Percentiles rank a stretch among this genome's conserved stretches.
Conservation (phyloP, 148 eudicot genomes). For the Camellia granthamiana region DNA sequence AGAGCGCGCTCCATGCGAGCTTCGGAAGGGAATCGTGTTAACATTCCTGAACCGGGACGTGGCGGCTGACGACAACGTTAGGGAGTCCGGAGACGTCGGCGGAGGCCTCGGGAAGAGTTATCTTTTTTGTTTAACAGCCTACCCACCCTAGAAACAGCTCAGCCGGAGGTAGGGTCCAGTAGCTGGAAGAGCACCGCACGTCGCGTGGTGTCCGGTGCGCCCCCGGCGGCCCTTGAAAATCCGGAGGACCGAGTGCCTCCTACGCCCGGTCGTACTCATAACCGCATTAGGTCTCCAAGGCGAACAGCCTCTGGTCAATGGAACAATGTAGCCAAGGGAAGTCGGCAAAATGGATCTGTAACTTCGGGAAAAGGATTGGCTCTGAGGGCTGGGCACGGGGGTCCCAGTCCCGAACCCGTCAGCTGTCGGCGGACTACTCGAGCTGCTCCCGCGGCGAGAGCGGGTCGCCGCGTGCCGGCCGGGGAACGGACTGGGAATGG, state of each 20-base stretch:
- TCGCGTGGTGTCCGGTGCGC: constrained; percentile 2
- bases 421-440: no score
- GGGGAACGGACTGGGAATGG: no score
- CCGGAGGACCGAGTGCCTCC: constrained; percentile 6
- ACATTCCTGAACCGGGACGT: constrained; percentile 22
- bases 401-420: no score
- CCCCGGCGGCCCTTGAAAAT: not conserved
- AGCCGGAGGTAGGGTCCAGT: not conserved
- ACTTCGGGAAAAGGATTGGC: no score
- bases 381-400: no score
- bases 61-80: constrained; percentile 47
- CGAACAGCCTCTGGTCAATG: not conserved
- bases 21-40: no score
- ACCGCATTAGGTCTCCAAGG: constrained; percentile 10
- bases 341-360: no score
- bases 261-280: constrained; percentile 1
- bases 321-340: not conserved
- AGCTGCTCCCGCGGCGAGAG: no score
- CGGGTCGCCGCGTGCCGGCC: no score
- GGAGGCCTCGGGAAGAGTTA: constrained; percentile 54
- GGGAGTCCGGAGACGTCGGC: constrained; percentile 50
- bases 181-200: not conserved
- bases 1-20: not conserved
- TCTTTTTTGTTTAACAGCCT: constrained; percentile 33
- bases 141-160: constrained; percentile 7